These are phyloP conservation scores for Dimargaris xerosporica DNA, from an alignment of 192 early-diverging fungal genomes.

Conservation along the genomic window DNA sequence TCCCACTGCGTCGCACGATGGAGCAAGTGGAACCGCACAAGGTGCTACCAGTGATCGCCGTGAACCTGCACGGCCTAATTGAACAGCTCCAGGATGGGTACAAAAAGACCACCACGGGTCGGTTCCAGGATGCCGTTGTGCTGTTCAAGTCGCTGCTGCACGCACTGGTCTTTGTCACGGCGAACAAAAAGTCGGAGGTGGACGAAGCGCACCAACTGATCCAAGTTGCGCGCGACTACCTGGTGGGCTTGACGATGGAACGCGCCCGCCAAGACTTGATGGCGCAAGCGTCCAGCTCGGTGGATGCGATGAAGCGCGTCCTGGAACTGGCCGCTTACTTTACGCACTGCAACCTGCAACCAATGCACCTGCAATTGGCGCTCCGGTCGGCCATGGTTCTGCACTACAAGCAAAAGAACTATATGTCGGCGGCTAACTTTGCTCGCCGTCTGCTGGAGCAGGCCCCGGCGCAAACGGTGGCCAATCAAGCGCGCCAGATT, in stretches of 20 bases:
- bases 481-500: constrained; percentile 66
- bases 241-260: constrained; percentile 80
- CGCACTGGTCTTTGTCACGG: constrained; percentile 60
- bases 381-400: constrained; percentile 77
- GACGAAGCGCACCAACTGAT: constrained; percentile 71
- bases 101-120: constrained; percentile 57
- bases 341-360: constrained; percentile 82
- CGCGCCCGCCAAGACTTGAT: constrained; percentile 46
- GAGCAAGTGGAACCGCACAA: constrained; percentile 33
- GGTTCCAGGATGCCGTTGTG: constrained; percentile 62
- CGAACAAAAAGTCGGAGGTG: constrained; percentile 41
- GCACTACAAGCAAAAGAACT: constrained; percentile 71
- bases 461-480: constrained; percentile 60
- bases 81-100: constrained; percentile 76
- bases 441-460: constrained; percentile 81
- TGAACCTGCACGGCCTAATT: constrained; percentile 41
- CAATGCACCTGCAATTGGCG: constrained; percentile 72
- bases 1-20: constrained; percentile 53
- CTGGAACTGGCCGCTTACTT: constrained; percentile 93
- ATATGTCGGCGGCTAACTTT: constrained; percentile 71
- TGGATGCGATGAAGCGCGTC: constrained; percentile 42
- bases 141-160: constrained; percentile 68
- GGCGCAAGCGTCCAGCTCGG: constrained; percentile 18
- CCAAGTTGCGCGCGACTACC: constrained; percentile 75
- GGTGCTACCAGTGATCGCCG: constrained; percentile 40